A percentile compares a stretch with the other conserved stretches of the same genome.
phyloP scores from a whole-genome alignment of 345 rosid genomes.

The Brassica incana region DNA sequence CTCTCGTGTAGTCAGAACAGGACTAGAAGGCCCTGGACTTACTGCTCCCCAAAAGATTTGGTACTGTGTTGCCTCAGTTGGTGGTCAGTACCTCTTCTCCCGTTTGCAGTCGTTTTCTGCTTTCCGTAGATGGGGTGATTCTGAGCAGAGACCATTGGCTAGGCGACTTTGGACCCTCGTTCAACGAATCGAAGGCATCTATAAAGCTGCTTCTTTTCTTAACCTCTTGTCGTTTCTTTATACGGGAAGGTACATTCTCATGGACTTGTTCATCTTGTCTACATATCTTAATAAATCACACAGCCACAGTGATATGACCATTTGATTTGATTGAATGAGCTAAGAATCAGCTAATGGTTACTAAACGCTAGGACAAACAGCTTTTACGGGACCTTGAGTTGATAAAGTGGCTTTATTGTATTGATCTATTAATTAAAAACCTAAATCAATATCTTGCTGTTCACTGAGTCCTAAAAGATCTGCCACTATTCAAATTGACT shows the following conservation, averaged over 20 bases:
- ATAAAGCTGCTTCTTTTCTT: constrained; percentile 87
- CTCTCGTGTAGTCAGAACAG: constrained; percentile 69
- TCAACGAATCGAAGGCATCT: constrained; percentile 80
- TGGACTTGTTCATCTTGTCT: neutral
- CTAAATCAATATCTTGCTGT: neutral
- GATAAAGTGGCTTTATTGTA: neutral
- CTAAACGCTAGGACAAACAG: neutral
- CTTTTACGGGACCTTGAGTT: neutral
- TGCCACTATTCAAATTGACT: neutral
- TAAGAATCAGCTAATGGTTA: neutral
- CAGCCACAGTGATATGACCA: neutral
- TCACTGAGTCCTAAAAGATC: neutral
- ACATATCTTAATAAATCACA: neutral
- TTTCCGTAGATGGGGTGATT: constrained; percentile 96
- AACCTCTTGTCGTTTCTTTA: constrained; percentile 86
- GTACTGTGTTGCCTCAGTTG: constrained; percentile 89
- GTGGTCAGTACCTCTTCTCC: constrained; percentile 94
- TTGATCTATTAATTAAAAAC: neutral
- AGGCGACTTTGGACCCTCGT: constrained; percentile 75
- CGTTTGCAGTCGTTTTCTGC: constrained; percentile 92
- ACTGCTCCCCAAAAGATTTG: constrained; percentile 81
- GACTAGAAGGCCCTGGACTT: constrained; percentile 94
- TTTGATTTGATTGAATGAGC: neutral
- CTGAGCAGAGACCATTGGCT: constrained; percentile 93
- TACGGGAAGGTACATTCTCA: constrained; percentile 59